Base-by-base conservation (phyloP, 2,329 filamentous ascomycete species). In the Fusarium heterosporum region DNA sequence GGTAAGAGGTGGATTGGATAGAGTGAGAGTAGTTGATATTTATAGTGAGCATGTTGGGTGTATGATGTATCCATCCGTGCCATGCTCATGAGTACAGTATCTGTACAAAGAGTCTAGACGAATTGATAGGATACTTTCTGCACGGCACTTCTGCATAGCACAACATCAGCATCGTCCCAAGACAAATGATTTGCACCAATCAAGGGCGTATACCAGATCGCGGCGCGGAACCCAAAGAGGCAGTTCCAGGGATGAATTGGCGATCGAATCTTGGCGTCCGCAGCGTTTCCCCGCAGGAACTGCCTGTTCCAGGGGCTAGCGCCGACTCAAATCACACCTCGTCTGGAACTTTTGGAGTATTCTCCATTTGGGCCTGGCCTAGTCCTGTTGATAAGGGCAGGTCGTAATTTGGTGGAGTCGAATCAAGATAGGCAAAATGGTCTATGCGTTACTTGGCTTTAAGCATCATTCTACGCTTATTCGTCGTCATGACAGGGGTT, bases 381-480 rank as follows among this genome's bases (percentile, higher is more conserved):
- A 70, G n/a, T n/a, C n/a, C n/a, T 55, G 56, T 70, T 73, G 57
- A 72, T 71, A 72, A 72, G 30, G 70, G 70, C 70, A 72, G 70
- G 70, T 72, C 61, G 52, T 52, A 72, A 39, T n/a, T n/a, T n/a
- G n/a, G n/a, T n/a, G n/a, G n/a, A n/a, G n/a, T n/a, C n/a, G 58
- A 48, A 36, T 43, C 5, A n/a, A 19, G 40, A 52, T 52, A 52
- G 38, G 47, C 34, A 36, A 38, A 39, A 46, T 52, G 32, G 10
- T 26, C 39, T 26, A 19, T 38, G 47, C 29, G 32, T 10, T n/a
- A 4, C 36, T 53, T 28, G 12, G 22, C 25, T 34, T 45, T 68
- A 65, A 68, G 61, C 65, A 68, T 68, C 64, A 51, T 66, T 62
- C 50, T 64, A 62, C 48, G 60, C 55, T 68, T 68, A 62, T 66